These are phyloP conservation scores for Microcyclosporella mali DNA, from an alignment of 2,329 filamentous ascomycete genomes.

Conservation along the genomic window DNA sequence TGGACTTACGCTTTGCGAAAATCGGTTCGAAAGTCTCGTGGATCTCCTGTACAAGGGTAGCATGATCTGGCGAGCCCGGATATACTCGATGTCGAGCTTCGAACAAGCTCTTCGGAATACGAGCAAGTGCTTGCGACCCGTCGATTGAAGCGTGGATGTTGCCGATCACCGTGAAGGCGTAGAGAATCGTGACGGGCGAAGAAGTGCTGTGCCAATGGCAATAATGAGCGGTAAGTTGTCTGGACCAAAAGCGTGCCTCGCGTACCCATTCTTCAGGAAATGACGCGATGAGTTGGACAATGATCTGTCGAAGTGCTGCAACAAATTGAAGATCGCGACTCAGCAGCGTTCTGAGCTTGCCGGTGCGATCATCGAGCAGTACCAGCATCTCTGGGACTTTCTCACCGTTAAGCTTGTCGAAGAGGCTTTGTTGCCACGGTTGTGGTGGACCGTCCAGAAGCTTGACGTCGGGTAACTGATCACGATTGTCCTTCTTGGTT, in stretches of 20 bases:
- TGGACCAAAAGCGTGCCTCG: slow-evolving; percentile 40
- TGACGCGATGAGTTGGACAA: slow-evolving; percentile 26
- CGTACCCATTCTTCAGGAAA: slow-evolving; percentile 38
- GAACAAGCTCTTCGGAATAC: slow-evolving; percentile 42
- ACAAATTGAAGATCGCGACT: slow-evolving; percentile 32
- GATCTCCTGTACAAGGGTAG: slow-evolving; percentile 39
- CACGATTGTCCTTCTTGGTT: slow-evolving; percentile 36
- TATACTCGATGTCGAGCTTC: slow-evolving; percentile 39
- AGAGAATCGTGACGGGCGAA: slow-evolving; percentile 34
- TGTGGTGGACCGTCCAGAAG: slow-evolving; percentile 28
- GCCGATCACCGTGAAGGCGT: slow-evolving; percentile 38
- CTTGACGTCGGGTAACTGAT: slow-evolving; percentile 41
- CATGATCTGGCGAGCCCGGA: slow-evolving; percentile 41
- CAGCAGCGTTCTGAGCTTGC: slow-evolving; percentile 19
- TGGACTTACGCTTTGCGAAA: slow-evolving; percentile 24
- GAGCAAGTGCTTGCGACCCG: slow-evolving; percentile 23
- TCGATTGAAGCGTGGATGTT: slow-evolving; percentile 29
- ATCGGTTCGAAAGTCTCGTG: slow-evolving; percentile 42
- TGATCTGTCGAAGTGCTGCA: slow-evolving; percentile 29
- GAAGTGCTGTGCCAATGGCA: slow-evolving; percentile 16
- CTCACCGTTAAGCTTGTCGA: slow-evolving; percentile 32
- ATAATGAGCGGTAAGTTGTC: slow-evolving; percentile 33
- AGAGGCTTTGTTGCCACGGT: slow-evolving; percentile 29
- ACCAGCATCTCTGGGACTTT: slow-evolving; percentile 15
- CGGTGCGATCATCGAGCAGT: slow-evolving; percentile 18